phyloP scores from a whole-genome alignment of 805 yeast species.

The Yamadazyma sp. region DNA sequence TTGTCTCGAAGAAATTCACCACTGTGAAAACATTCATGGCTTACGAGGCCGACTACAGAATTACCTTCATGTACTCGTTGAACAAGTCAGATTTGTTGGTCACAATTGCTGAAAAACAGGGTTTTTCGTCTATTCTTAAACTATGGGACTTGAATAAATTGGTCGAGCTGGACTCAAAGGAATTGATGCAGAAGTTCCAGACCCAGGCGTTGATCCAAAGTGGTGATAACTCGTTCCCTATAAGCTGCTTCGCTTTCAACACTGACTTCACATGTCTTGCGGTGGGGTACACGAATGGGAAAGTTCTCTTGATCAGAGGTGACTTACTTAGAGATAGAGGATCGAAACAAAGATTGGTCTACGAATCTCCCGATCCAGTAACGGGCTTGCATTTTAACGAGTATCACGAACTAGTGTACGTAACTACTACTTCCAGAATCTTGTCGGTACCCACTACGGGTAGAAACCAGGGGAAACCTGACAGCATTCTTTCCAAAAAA shows the following conservation, averaged over 20 bases:
- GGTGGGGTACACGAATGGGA: constrained; percentile 82
- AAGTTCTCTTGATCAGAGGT: constrained; percentile 79
- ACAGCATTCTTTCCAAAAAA: constrained; percentile 43
- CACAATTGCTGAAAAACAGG: constrained; percentile 74
- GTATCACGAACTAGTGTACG: constrained; percentile 54
- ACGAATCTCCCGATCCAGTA: constrained; percentile 74
- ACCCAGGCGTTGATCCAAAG: constrained; percentile 63
- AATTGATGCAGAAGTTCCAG: constrained; percentile 44
- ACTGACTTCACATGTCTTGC: constrained; percentile 62
- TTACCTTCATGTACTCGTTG: constrained; percentile 55
- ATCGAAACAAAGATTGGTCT: constrained; percentile 78
- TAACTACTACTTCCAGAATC: constrained; percentile 72
- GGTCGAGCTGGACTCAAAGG: constrained; percentile 22
- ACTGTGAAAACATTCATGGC: constrained; percentile 56
- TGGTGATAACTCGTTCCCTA: constrained; percentile 76
- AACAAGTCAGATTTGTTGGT: constrained; percentile 53
- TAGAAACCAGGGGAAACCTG: constrained; percentile 66
- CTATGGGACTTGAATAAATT: constrained; percentile 71
- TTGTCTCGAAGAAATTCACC: constrained; percentile 52
- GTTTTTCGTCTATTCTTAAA: constrained; percentile 64
- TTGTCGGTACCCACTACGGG: constrained; percentile 77
- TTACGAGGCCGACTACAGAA: constrained; percentile 61
- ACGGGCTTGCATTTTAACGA: constrained; percentile 69
- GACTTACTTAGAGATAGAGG: constrained; percentile 88
- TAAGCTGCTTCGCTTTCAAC: constrained; percentile 61